These are phyloP conservation scores for Gaeumannomyces sp. DNA, from an alignment of 2,329 filamentous ascomycete genomes.

Conservation along the genomic window DNA sequence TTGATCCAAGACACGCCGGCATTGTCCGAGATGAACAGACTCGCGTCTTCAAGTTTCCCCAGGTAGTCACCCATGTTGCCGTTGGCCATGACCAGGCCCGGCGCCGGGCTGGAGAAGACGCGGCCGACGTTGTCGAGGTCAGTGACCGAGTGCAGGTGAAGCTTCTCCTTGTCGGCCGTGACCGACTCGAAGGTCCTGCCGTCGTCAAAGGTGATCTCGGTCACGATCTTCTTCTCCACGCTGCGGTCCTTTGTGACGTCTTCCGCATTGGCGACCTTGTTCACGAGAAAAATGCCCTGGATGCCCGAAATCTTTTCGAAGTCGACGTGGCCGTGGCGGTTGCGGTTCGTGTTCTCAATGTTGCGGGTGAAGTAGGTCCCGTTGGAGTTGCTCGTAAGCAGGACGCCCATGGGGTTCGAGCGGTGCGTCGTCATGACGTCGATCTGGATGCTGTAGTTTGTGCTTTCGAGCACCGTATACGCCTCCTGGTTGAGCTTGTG, in stretches of 20 bases:
- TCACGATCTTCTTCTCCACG: constrained; percentile 62
- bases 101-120: constrained; percentile 89
- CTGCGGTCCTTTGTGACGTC: constrained; percentile 53
- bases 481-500: constrained; percentile 77
- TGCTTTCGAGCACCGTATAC: constrained; percentile 92
- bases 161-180: constrained; percentile 52
- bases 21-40: constrained; percentile 85
- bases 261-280: constrained; percentile 80
- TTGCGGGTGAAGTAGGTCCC: constrained; percentile 94
- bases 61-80: constrained; percentile 81
- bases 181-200: constrained; percentile 77
- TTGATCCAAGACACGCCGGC: constrained; percentile 80
- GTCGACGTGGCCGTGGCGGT: constrained; percentile 70
- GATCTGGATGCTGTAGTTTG: constrained; percentile 95
- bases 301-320: constrained; percentile 92
- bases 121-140: constrained; percentile 74
- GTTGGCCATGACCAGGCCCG: constrained; percentile 87
- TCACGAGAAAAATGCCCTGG: constrained; percentile 87
- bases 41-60: constrained; percentile 63
- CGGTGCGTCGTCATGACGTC: constrained; percentile 72
- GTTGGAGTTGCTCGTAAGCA: constrained; percentile 96
- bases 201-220: constrained; percentile 90
- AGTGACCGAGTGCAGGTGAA: constrained; percentile 92
- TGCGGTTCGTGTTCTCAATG: constrained; percentile 86
- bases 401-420: constrained; percentile 69